Evolutionary conservation across 106 monocot genomes (phyloP), one percentile per base, ranked within the genome.

Genomic region (Phalaenopsis equestris): DNA sequence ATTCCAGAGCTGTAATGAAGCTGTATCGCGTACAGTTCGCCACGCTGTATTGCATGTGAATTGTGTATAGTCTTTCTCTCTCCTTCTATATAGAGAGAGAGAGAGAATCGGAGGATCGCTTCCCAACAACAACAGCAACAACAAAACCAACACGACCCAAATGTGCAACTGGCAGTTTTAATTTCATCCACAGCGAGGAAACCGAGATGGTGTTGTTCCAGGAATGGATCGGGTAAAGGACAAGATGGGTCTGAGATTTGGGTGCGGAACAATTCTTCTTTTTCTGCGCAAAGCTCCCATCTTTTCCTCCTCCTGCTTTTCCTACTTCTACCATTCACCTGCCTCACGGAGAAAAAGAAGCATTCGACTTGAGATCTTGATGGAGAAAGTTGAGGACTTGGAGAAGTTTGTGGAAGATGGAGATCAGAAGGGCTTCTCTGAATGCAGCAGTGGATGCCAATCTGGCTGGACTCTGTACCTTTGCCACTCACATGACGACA

Each of bases 381-480:
- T 85, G 84, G 80, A 52, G 74, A 81, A 78, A 72, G 75, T 47
- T 61, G 84, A 78, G 24, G 85, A 86, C 80, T 78, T 64, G 79
- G 21, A 75, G 37, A 81, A 86, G 80, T 73, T 52, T 12, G 52
- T 11, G 52, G 52, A 11, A 52, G 14, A 52, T 8, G 52, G 10
- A 52, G 52, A 52, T 45, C 43, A 45, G 52, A 52, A 12, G 52
- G 52, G 52, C 52, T 52, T 30, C 41, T 94, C 90, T 41, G 90
- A 89, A 41, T 94, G 92, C 83, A 94, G 90, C 79, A 92, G 94
- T 77, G 97, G 92, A 3, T 94, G 94, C 72, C 92, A 91, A 85
- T 94, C 94, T 64, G 97, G 97, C 6, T 98, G 97, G 97, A 94
- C 97, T 72, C 81, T 82, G 84, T 98, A 98, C 72, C 80, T 98